Conservation (phyloP, 306 rosid genomes). For the Erythrophleum fordii region DNA sequence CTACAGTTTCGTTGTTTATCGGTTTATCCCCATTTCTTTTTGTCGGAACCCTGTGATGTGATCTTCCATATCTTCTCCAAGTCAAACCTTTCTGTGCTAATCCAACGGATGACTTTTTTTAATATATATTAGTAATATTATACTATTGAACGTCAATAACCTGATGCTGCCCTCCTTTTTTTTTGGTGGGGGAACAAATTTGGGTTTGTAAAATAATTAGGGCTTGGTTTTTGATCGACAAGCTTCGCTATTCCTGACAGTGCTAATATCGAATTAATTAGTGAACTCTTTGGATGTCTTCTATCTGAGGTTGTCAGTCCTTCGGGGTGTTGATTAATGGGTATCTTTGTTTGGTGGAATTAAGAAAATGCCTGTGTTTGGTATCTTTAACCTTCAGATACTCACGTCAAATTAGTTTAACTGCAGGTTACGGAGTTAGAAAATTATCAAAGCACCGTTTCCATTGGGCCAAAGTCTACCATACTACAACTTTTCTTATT, state of each 20-base stretch:
- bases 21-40: neutral
- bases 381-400: slow-evolving; percentile 26
- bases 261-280: neutral
- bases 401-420: slow-evolving; percentile 33
- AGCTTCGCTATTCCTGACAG: neutral
- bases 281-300: slow-evolving; percentile 22
- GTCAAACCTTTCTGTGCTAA: neutral
- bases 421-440: slow-evolving; percentile 44
- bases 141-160: neutral
- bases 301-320: slow-evolving; percentile 9
- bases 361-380: slow-evolving; percentile 9
- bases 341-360: neutral
- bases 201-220: neutral
- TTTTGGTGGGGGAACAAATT: neutral
- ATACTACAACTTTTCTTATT: slow-evolving; percentile 6
- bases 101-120: neutral
- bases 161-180: neutral
- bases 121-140: neutral
- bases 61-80: neutral
- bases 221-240: slow-evolving; percentile 14
- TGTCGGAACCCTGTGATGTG: neutral
- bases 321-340: neutral
- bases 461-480: slow-evolving; percentile 31
- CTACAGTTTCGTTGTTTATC: slow-evolving; percentile 20
- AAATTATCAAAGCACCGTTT: slow-evolving; percentile 36